phyloP scores from a whole-genome alignment of 139 green algal species.

The Chlamydomonas asymmetrica region DNA sequence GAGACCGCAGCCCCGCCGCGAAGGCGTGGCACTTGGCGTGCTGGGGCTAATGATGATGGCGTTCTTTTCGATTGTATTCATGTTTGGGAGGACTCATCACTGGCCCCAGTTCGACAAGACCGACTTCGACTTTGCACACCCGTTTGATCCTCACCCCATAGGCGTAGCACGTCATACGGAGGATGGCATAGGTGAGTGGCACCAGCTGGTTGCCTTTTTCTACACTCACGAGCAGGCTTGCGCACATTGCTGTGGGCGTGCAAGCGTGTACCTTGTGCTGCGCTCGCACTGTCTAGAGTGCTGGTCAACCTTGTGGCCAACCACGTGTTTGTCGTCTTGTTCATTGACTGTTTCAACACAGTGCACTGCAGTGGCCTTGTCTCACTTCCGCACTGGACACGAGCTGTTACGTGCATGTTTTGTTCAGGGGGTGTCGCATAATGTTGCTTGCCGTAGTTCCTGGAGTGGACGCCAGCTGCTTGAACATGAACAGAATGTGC shows the following conservation, averaged over 20 bases:
- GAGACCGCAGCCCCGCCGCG: too few relatives aligned
- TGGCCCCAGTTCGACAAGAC: conserved; percentile 12
- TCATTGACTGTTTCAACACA: neutral
- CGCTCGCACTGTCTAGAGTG: neutral
- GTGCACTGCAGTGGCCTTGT: neutral
- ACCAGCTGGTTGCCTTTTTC: neutral
- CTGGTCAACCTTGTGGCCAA: neutral
- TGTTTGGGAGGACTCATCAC: conserved; percentile 21
- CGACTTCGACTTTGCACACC: conserved; percentile 18
- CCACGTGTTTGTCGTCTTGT: neutral
- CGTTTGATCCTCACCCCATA: conserved; percentile 31
- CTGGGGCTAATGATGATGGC: conserved; percentile 31
- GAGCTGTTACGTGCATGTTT: too few relatives aligned
- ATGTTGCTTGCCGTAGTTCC: too few relatives aligned
- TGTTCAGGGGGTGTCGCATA: too few relatives aligned
- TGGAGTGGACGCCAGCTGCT: too few relatives aligned
- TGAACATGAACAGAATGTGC: neutral
- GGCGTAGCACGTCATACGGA: conserved; percentile 26
- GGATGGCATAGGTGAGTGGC: conserved; percentile 1
- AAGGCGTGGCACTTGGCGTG: conserved; percentile 31
- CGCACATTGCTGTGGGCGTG: neutral
- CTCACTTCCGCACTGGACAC: neutral
- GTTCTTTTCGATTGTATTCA: conserved; percentile 36
- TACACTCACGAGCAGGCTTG: neutral
- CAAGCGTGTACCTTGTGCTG: neutral